Conservation (phyloP, 805 yeast genomes). For the Jamesozyma rosinii region DNA sequence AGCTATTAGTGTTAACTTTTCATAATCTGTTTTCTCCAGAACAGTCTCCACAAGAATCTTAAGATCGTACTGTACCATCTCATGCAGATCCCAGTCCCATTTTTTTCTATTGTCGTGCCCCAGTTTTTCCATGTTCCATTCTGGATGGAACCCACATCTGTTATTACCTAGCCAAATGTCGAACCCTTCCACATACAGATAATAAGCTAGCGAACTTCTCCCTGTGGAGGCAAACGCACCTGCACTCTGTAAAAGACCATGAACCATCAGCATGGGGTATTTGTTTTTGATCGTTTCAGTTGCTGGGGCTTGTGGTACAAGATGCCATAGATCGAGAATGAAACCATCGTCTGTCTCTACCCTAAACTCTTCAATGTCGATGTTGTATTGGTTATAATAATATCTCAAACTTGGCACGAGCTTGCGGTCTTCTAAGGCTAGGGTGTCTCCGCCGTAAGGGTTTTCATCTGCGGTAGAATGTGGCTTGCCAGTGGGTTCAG, state of each 20-base stretch:
- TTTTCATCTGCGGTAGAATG: conserved; percentile 9
- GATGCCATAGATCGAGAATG: conserved; percentile 52
- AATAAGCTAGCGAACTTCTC: conserved; percentile 60
- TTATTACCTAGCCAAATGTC: conserved; percentile 92
- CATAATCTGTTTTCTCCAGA: conserved; percentile 30
- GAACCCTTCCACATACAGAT: conserved; percentile 45
- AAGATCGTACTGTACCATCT: conserved; percentile 70
- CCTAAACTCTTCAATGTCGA: conserved; percentile 49
- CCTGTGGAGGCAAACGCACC: conserved; percentile 86
- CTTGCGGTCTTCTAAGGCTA: conserved; percentile 22
- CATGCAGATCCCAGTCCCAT: conserved; percentile 94
- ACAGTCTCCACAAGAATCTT: conserved; percentile 64
- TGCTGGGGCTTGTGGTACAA: conserved; percentile 15
- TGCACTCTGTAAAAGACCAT: conserved; percentile 80
- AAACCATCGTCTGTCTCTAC: conserved; percentile 76
- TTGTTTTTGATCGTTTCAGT: conserved; percentile 16
- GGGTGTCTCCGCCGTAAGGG: conserved; percentile 20
- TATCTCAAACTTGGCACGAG: conserved; percentile 51
- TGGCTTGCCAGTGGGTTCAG: background rate
- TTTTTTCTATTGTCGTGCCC: conserved; percentile 32
- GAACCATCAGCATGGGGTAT: conserved; percentile 67
- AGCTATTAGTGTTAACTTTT: conserved; percentile 54
- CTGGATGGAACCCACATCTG: conserved; percentile 74
- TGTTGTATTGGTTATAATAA: conserved; percentile 54
- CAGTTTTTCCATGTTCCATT: conserved; percentile 38